Percentiles rank a stretch among this genome's conserved stretches.
These are phyloP conservation scores for Mycena epipterygia DNA, from an alignment of 768 basidiomycete species.

Conservation along the genomic window DNA sequence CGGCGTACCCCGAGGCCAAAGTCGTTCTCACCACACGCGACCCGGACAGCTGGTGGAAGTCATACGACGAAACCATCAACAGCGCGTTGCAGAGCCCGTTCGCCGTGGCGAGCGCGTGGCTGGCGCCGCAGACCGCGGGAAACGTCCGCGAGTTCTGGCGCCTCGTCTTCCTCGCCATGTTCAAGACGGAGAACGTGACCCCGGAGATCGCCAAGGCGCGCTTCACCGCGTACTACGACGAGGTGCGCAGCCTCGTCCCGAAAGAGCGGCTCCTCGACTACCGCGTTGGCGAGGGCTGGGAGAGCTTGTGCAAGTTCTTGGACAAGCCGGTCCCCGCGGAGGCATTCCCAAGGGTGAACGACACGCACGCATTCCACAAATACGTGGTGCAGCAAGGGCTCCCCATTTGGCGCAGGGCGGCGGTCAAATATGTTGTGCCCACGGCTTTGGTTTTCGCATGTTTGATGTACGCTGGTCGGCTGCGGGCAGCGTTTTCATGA, in stretches of 20 bases:
- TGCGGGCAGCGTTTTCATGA: no score
- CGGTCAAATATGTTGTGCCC: neutral
- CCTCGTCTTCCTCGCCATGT: slow-evolving; percentile 7
- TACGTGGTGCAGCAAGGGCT: neutral
- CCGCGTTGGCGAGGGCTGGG: slow-evolving; percentile 22
- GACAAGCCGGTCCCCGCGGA: slow-evolving; percentile 10
- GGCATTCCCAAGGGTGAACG: slow-evolving; percentile 17
- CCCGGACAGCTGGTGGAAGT: slow-evolving; percentile 17
- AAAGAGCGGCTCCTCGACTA: slow-evolving; percentile 24
- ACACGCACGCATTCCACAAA: slow-evolving; percentile 15
- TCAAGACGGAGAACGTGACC: slow-evolving; percentile 4
- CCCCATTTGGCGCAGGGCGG: neutral
- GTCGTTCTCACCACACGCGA: slow-evolving; percentile 20
- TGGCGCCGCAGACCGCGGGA: neutral
- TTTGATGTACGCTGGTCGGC: no score
- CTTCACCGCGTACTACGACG: slow-evolving; percentile 7
- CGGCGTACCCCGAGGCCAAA: slow-evolving; percentile 21
- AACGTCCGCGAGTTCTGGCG: neutral
- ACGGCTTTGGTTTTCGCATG: neutral
- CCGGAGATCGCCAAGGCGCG: slow-evolving; percentile 13
- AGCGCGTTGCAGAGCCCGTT: neutral
- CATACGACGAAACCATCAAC: slow-evolving; percentile 6
- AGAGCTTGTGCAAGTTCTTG: slow-evolving; percentile 21
- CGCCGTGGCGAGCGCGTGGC: neutral
- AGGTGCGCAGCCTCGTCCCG: slow-evolving; percentile 16